Evolutionary conservation across 768 basidiomycete species (phyloP), one percentile per base, ranked within the genome.

Genomic region (Mrakia hoshinonis): DNA sequence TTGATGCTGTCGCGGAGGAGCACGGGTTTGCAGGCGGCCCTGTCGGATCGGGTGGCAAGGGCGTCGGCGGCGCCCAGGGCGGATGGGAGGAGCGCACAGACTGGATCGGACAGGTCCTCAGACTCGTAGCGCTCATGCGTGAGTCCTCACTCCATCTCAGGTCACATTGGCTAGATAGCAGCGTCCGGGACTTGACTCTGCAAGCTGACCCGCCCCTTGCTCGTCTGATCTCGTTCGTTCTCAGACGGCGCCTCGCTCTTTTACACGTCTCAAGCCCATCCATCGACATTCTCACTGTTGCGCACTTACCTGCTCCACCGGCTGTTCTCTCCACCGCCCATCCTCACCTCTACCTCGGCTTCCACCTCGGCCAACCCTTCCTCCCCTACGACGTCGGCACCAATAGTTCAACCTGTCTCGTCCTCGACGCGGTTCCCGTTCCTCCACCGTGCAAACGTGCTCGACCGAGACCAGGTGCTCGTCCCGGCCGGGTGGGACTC

Each of bases 401-500:
- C 13, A 51, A 83, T 87, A 10, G 85, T 87, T 43, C 84, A 86
- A 4, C 80, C 74, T 20, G 13, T 55, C 72, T 38, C 58, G 15
- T 61, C 88, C 48, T 68, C 67, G 24, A 90, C 91, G 76, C 85
- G 87, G 1, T 96, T 97, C 81, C 88, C 91, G 0, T 98, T 96
- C 80, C 81, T 83, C 3, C 85, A 91, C 68, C 88, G 89, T 74
- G 89, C 96, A 1, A 98, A 97, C 77, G 89, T 90, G 0, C 82
- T 98, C 58, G 96, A 98, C 78, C 87, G 96, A 39, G 94, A 97
- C 76, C 87, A 86, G 15, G 88, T 97, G 65, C 85, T 96, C 54
- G 87, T 98, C 7, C 96, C 95, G 1, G 85, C 91, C 1, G 96
- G 96, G 0, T 99, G 96, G 96, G 96, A 98, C 77, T 91, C 90